Evolutionary conservation across 768 basidiomycete genomes (phyloP).

Genomic region (Podaxis sp.): DNA sequence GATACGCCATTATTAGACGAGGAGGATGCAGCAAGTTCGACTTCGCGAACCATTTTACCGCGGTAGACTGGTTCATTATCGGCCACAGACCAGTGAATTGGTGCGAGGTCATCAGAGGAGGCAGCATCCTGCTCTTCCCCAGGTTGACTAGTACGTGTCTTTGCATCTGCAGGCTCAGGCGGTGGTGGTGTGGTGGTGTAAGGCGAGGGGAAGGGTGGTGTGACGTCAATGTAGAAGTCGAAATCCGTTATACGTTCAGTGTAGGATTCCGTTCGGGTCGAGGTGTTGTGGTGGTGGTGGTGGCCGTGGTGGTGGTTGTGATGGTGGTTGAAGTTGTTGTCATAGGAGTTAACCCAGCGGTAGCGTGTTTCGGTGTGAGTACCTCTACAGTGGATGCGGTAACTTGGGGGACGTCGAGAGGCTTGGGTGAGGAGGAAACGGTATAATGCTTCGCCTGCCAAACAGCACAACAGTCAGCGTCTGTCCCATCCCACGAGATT

Average conservation of each 20-base stretch:
- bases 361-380: slow-evolving; percentile 53
- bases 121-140: slow-evolving; percentile 7
- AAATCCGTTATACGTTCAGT: slow-evolving; percentile 65
- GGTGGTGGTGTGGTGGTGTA: background rate
- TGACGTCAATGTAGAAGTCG: slow-evolving; percentile 61
- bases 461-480: background rate
- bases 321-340: slow-evolving; percentile 17
- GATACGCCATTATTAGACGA: slow-evolving; percentile 11
- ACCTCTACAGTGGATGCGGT: slow-evolving; percentile 50
- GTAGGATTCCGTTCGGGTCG: slow-evolving; percentile 40
- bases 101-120: slow-evolving; percentile 23
- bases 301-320: slow-evolving; percentile 30
- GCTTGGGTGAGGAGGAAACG: slow-evolving; percentile 68
- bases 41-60: slow-evolving; percentile 59
- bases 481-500: background rate
- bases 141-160: background rate
- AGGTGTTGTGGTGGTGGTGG: slow-evolving; percentile 18
- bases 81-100: slow-evolving; percentile 56
- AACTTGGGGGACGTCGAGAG: slow-evolving; percentile 35
- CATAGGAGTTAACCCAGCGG: slow-evolving; percentile 40
- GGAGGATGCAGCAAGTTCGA: slow-evolving; percentile 29
- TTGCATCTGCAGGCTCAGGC: background rate
- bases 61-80: slow-evolving; percentile 66
- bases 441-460: slow-evolving; percentile 58
- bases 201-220: slow-evolving; percentile 15